These are phyloP conservation scores for Trypanosoma scelopori DNA, from an alignment of 208 protist genomes.

Conservation along the genomic window DNA sequence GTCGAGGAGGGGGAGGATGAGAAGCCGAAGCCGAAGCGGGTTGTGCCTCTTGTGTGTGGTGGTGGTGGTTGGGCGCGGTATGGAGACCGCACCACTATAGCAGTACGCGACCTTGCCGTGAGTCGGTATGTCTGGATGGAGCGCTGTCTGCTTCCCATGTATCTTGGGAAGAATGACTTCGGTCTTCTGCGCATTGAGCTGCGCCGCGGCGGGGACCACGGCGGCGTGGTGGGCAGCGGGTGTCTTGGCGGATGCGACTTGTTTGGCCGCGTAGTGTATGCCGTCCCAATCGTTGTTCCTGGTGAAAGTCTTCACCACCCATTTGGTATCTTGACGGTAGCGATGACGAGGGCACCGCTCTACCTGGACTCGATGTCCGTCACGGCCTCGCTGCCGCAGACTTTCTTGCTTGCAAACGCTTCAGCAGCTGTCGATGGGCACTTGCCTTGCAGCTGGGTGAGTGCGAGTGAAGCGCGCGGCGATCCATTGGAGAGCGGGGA, in stretches of 20 bases:
- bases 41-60: not conserved
- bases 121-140: constrained; percentile 5
- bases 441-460: too few relatives aligned
- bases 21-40: not conserved
- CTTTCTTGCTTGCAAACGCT: not conserved
- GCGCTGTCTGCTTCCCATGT: constrained; percentile 9
- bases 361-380: not conserved
- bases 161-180: not conserved
- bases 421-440: too few relatives aligned
- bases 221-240: not conserved
- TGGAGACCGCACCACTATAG: constrained; percentile 9
- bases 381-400: not conserved
- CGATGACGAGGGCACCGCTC: not conserved
- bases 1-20: not conserved
- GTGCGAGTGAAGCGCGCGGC: not conserved
- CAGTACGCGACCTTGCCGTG: not conserved
- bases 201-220: not conserved
- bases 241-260: not conserved
- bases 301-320: not conserved
- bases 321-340: constrained; percentile 14
- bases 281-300: constrained; percentile 5
- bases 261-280: not conserved
- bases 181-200: constrained; percentile 5
- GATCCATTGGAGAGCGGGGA: not conserved
- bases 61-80: not conserved